Percentiles rank a stretch among this genome's conserved stretches.
Conservation (phyloP, 1,284 basidiomycete species). For the Melampsora abietis-canadensis region DNA sequence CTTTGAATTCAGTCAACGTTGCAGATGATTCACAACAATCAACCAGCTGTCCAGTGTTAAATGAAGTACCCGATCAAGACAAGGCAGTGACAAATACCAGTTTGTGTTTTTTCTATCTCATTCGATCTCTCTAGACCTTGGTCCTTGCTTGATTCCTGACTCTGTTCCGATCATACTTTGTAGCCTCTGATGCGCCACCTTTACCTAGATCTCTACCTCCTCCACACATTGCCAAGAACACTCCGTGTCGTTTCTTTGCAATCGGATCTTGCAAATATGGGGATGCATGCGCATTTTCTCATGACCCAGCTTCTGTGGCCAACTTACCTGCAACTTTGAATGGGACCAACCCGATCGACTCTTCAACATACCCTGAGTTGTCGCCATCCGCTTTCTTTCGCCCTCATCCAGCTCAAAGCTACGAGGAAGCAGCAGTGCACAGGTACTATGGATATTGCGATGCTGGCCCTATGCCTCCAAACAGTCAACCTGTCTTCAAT, state of each 20-base stretch:
- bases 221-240: background rate
- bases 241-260: conserved; percentile 47
- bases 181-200: background rate
- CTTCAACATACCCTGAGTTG: conserved; percentile 43
- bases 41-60: no score
- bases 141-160: background rate
- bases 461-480: background rate
- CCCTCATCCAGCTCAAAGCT: conserved; percentile 27
- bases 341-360: background rate
- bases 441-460: background rate
- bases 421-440: background rate
- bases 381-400: conserved; percentile 42
- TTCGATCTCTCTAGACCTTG: background rate
- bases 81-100: no score
- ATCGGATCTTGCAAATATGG: conserved; percentile 50
- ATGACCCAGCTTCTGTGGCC: conserved; percentile 46
- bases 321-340: conserved; percentile 10
- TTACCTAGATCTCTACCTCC: background rate
- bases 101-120: no score
- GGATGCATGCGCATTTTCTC: conserved; percentile 49
- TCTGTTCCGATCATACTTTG: background rate
- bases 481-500: background rate
- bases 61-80: no score
- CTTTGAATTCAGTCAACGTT: background rate
- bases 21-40: background rate